phyloP scores from a whole-genome alignment of 257 asterid genomes.

The Plantago ovata region DNA sequence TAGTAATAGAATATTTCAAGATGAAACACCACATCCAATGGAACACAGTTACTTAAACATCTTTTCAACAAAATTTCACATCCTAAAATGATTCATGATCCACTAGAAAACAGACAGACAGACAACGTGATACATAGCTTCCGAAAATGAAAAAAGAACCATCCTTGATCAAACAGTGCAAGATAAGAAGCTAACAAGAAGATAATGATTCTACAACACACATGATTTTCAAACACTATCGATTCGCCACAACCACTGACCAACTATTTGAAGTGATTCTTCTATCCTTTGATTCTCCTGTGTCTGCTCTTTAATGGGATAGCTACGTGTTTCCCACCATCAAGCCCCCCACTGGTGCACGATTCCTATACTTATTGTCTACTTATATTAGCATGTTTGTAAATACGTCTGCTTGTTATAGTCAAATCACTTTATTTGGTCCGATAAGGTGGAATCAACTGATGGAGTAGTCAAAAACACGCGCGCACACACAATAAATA shows the following conservation, averaged over 20 bases:
- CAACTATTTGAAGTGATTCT: slow-evolving; percentile 4
- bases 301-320: slow-evolving; percentile 27
- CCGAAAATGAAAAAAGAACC: no score
- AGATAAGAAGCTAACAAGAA: not conserved
- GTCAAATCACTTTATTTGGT: no score
- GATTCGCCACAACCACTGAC: slow-evolving; percentile 27
- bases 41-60: slow-evolving; percentile 17
- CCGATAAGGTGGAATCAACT: no score
- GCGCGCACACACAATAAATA: no score
- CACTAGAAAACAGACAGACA: slow-evolving; percentile 17
- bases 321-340: slow-evolving; percentile 32
- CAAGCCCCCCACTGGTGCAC: not conserved
- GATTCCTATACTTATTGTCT: not conserved
- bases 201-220: slow-evolving; percentile 8
- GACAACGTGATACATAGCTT: slow-evolving; percentile 12
- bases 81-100: slow-evolving; percentile 22
- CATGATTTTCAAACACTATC: slow-evolving; percentile 20
- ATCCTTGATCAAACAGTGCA: no score
- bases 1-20: slow-evolving; percentile 9
- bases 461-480: no score
- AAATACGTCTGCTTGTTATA: no score
- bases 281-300: slow-evolving; percentile 15
- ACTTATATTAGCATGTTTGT: no score
- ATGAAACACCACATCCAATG: slow-evolving; percentile 15
- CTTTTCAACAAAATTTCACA: slow-evolving; percentile 19